These are phyloP conservation scores for Moricandia moricandioides DNA, from an alignment of 345 rosid species.

Conservation along the genomic window DNA sequence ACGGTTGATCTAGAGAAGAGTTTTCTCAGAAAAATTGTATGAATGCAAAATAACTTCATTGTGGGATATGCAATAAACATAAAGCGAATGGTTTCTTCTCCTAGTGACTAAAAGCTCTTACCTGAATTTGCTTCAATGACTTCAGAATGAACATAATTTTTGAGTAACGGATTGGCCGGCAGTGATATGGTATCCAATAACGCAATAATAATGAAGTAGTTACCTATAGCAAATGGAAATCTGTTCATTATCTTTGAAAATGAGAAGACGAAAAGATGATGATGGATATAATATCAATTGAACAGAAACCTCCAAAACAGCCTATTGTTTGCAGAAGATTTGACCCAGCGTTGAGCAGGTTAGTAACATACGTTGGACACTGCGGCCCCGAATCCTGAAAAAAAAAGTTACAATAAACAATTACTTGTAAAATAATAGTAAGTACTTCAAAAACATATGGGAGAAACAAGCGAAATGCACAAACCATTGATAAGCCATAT, in stretches of 20 bases:
- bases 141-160: conserved; percentile 50
- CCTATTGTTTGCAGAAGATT: conserved; percentile 94
- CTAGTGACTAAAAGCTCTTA: conserved; percentile 21
- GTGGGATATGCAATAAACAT: conserved; percentile 1
- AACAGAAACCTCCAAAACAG: conserved; percentile 60
- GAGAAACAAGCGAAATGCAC: conserved; percentile 26
- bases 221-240: conserved; percentile 48
- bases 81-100: background rate
- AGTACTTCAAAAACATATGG: conserved; percentile 1
- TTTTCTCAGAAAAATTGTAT: background rate
- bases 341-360: conserved; percentile 68
- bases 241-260: conserved; percentile 25
- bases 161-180: conserved; percentile 44
- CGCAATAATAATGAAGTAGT: conserved; percentile 58
- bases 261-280: background rate
- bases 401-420: background rate
- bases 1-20: background rate
- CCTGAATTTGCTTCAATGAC: conserved; percentile 55
- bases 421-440: background rate
- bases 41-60: background rate
- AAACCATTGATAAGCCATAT: conserved; percentile 52
- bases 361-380: conserved; percentile 63
- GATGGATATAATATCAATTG: background rate
- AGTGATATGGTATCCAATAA: conserved; percentile 44
- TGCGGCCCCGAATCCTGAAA: conserved; percentile 79